A percentile compares a stretch with the other conserved stretches of the same genome.
Evolutionary conservation across 352 stramenopile genomes (phyloP).

Genomic region (Phytophthora lateralis): DNA sequence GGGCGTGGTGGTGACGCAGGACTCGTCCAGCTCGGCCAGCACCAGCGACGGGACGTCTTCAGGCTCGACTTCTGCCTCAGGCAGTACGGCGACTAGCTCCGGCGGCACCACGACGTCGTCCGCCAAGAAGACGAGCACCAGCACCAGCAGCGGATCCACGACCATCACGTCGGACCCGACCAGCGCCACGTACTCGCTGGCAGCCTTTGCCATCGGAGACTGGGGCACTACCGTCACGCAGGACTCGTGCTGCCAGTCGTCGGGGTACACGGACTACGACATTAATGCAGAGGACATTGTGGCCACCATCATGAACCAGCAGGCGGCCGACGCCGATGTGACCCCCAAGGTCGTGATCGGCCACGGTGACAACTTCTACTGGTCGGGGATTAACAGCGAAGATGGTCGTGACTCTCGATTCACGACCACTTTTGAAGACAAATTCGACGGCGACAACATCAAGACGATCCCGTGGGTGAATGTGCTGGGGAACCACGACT

Average conservation of each 20-base stretch:
- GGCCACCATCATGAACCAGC: slow-evolving; percentile 59
- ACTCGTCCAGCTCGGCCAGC: slow-evolving; percentile 32
- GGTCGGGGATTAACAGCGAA: slow-evolving; percentile 55
- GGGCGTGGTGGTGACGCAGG: slow-evolving; percentile 41
- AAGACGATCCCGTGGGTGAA: slow-evolving; percentile 66
- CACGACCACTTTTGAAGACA: slow-evolving; percentile 61
- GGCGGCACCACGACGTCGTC: slow-evolving; percentile 22
- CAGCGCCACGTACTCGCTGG: slow-evolving; percentile 47
- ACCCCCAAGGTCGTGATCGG: slow-evolving; percentile 65
- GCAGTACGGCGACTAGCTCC: slow-evolving; percentile 19
- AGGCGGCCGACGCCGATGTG: slow-evolving; percentile 35
- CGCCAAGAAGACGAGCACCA: slow-evolving; percentile 27
- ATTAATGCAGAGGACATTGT: slow-evolving; percentile 68
- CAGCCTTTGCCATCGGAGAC: slow-evolving; percentile 71
- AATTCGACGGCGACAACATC: slow-evolving; percentile 56
- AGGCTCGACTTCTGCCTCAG: slow-evolving; percentile 20
- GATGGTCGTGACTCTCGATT: slow-evolving; percentile 56
- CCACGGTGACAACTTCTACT: slow-evolving; percentile 78
- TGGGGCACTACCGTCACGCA: slow-evolving; percentile 66
- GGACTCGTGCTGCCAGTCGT: slow-evolving; percentile 73
- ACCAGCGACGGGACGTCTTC: slow-evolving; percentile 29
- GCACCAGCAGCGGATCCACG: slow-evolving; percentile 25
- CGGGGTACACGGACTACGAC: slow-evolving; percentile 61
- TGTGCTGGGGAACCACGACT: slow-evolving; percentile 73
- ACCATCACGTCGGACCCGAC: slow-evolving; percentile 44